A percentile compares a stretch with the other conserved stretches of the same genome.
Conservation (phyloP, 306 rosid genomes). For the Cucumis sativus region Cucumber_9930_V3 NC_026660.2:12460001-12460500, state of each 20-base stretch:
- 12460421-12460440: constrained; percentile 19
- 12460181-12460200: constrained; percentile 4
- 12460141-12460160: neutral
- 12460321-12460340: constrained; percentile 31
- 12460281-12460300: constrained; percentile 12
- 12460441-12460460: constrained; percentile 52
- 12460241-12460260: constrained; percentile 28
- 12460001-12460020: neutral
- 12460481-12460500: constrained; percentile 61
- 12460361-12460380: constrained; percentile 33
- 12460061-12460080: neutral
- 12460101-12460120: neutral
- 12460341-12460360: constrained; percentile 43
- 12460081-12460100: neutral
- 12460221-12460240: constrained; percentile 12
- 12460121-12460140: neutral
- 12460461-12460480: constrained; percentile 60
- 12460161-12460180: neutral
- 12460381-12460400: constrained; percentile 29
- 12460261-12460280: neutral
- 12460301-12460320: constrained; percentile 29
- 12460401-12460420: constrained; percentile 31
- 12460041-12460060: neutral
- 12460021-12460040: neutral
- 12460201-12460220: constrained; percentile 17